Evolutionary conservation across 306 rosid genomes (phyloP), one percentile per base, ranked within the genome.

Genomic region (Dryas drummondii): DNA sequence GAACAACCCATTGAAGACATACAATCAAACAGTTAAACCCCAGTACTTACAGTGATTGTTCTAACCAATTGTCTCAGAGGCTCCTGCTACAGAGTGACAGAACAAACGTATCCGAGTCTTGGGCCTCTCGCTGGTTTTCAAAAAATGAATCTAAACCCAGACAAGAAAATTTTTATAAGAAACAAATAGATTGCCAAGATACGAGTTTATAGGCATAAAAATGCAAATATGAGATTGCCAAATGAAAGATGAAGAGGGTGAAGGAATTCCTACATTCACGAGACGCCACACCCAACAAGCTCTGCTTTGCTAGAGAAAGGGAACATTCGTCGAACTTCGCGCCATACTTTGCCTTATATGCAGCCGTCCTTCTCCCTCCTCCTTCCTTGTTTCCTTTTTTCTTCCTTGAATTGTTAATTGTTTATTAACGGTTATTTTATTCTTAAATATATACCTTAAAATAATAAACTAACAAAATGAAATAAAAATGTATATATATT

Each of bases 91-190:
- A 46, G 37, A 32, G 3, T 32, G 37, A 32, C 37, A 32, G 37
- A 32, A 27, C 26, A 71, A 37, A 16, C 12, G 37, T 45, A 22
- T 7, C 27, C 17, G 72, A 72, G 65, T 76, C 32, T 56, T 74
- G 84, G 67, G 37, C 37, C 37, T 48, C 9, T 77, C 78, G 78
- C 80, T 70, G 84, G 11, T 65, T 81, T 42, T 73, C 79, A 73
- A 59, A 71, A 12, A 70, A 72, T 53, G 78, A 84, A 74, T 70
- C 68, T 2, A 49, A 9, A 46, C 49, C 51, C 75, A 63, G 22
- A 56, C 3, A 17, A 53, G 42, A 50, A 65, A 54, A 6, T 4
- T 7, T 17, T 5, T 54, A 19, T 54, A 7, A 22, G 69, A 17
- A 44, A 27, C 37, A n/a, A 19, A 46, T 9, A 19, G 70, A 10